Base-by-base conservation (phyloP, 2,329 filamentous ascomycete genomes). In the Chaetomium olivaceum region DNA sequence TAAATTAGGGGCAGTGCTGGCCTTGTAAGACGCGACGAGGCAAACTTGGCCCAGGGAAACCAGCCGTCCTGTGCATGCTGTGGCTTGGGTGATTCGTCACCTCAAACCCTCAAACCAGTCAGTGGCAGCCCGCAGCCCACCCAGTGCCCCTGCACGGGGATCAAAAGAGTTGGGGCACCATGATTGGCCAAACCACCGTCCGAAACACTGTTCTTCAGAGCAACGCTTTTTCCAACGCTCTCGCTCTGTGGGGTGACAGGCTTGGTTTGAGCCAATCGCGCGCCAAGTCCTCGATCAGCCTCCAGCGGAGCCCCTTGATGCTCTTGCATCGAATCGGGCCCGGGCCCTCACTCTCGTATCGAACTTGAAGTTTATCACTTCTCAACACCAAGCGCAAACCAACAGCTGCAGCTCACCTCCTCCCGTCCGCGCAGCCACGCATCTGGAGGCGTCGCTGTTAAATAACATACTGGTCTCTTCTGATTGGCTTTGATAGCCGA, bases 151-250 rank as follows among this genome's bases (percentile, higher is more conserved):
- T 33, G 58, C 58, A 23, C 39, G 39, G 39, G 39, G 16, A 33
- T 33, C 29, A n/a, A 39, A 29, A 19, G 6, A 6, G 31, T 7
- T 29, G 54, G 43, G 43, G 9, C 16, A 12, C 48, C 3, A 46
- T 65, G 48, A 62, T 65, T 65, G 59, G 59, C 59, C 23, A 12
- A 51, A 16, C 29, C 31, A 9, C 16, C 46, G 27, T 33, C 55
- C 59, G 63, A 62, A 65, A 62, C 62, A 25, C n/a, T 14, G 16
- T 64, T 48, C 48, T 43, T 59, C 46, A 54, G 33, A 31, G 56
- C 63, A 61, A 56, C 21, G 51, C 39, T 56, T 43, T 60, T 36
- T 29, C 27, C 62, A 59, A 56, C 50, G 46, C 33, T 63, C 33
- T 59, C 56, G 25, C 7, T n/a, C 11, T 3, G 31, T 23, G 46